A percentile compares a stretch with the other conserved stretches of the same genome.
phyloP scores from a whole-genome alignment of 2,329 filamentous ascomycete species.

The Aspergillus sergii region DNA sequence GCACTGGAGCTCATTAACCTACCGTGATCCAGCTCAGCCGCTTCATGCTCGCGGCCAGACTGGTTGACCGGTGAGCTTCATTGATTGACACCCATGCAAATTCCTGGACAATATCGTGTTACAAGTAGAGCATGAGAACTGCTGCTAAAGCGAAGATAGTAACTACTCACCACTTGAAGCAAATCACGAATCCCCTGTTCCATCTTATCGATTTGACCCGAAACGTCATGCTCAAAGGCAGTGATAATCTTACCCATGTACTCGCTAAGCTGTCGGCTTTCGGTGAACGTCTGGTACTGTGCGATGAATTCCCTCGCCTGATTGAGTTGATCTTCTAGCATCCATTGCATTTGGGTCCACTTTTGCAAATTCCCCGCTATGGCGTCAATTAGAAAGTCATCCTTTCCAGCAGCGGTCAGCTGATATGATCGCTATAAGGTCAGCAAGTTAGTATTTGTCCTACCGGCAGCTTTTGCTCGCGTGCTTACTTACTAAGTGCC shows the following conservation, averaged over 20 bases:
- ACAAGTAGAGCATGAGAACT: not conserved
- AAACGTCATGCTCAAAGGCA: conserved; percentile 13
- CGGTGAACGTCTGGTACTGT: conserved; percentile 19
- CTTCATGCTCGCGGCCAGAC: conserved; percentile 19
- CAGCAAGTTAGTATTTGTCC: not conserved
- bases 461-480: rapidly evolving
- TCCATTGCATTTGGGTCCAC: conserved; percentile 18
- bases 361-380: conserved; percentile 19
- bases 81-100: conserved; percentile 22
- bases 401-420: conserved; percentile 15
- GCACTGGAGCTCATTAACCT: not conserved
- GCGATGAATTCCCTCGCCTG: conserved; percentile 16
- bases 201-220: conserved; percentile 17
- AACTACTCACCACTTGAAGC: conserved; percentile 16
- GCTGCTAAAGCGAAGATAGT: rapidly evolving
- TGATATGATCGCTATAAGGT: conserved; percentile 14
- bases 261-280: conserved; percentile 17
- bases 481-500: conserved; percentile 11
- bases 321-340: conserved; percentile 15
- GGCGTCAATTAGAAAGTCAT: conserved; percentile 17
- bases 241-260: conserved; percentile 14
- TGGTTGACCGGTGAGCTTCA: conserved; percentile 20
- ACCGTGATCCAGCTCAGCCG: conserved; percentile 22
- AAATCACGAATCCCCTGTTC: conserved; percentile 19
- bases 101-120: conserved; percentile 9